Evolutionary conservation across 352 stramenopile species (phyloP).

Genomic region (Phytophthora cactorum): DNA sequence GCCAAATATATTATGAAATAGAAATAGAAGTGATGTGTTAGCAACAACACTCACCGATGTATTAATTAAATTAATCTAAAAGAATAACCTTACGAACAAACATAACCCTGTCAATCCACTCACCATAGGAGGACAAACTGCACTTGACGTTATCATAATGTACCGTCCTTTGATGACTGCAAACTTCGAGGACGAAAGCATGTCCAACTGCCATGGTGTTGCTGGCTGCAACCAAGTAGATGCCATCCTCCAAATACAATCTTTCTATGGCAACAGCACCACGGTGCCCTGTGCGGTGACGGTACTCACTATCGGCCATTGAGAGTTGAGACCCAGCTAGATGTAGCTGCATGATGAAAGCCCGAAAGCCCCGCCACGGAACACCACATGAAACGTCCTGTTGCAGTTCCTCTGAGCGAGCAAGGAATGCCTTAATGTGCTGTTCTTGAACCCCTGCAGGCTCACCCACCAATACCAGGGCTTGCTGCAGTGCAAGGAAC

Average conservation of each 20-base stretch:
- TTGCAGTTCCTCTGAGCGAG: too few relatives aligned
- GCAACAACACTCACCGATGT: too few relatives aligned
- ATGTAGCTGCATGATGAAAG: background rate
- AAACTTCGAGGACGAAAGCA: background rate
- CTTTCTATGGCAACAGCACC: too few relatives aligned
- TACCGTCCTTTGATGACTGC: too few relatives aligned
- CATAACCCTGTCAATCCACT: background rate
- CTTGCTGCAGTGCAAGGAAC: background rate
- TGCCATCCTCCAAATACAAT: background rate
- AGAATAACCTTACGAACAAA: background rate
- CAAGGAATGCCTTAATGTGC: background rate
- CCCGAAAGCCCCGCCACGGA: too few relatives aligned
- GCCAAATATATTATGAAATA: background rate
- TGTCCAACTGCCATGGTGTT: background rate
- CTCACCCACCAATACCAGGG: background rate
- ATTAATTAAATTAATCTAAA: too few relatives aligned
- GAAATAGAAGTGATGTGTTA: too few relatives aligned
- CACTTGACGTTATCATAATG: background rate
- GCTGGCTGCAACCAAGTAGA: background rate
- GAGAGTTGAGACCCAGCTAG: background rate
- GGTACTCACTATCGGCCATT: background rate
- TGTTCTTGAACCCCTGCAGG: background rate
- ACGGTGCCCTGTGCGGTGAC: background rate
- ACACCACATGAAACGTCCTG: background rate
- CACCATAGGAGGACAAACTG: background rate